Percentiles rank a stretch among this genome's conserved stretches.
phyloP scores from a whole-genome alignment of 1,284 basidiomycete species.

The Fistulinella cinereoalba region DNA sequence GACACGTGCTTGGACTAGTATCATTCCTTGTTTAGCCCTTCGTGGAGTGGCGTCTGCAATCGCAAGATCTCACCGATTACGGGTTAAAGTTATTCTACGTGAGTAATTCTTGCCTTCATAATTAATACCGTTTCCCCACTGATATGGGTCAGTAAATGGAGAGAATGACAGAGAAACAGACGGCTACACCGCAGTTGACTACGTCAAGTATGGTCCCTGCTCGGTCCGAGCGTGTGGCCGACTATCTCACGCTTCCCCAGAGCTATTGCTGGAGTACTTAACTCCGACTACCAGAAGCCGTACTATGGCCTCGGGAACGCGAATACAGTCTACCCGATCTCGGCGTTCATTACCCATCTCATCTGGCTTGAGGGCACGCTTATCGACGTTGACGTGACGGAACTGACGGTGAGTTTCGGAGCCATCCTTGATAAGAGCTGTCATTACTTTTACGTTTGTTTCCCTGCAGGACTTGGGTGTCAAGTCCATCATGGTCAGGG shows the following conservation, averaged over 20 bases:
- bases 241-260: slow-evolving; percentile 36
- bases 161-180: slow-evolving; percentile 90
- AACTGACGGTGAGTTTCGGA: slow-evolving; percentile 57
- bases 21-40: slow-evolving; percentile 88
- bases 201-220: slow-evolving; percentile 56
- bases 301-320: slow-evolving; percentile 55
- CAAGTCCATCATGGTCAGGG: slow-evolving; percentile 48
- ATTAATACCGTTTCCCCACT: slow-evolving; percentile 8
- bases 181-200: slow-evolving; percentile 82
- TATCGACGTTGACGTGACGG: slow-evolving; percentile 59
- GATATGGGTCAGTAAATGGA: slow-evolving; percentile 66
- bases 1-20: slow-evolving; percentile 43
- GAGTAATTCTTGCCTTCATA: slow-evolving; percentile 30
- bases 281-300: slow-evolving; percentile 52
- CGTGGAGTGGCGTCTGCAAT: slow-evolving; percentile 81
- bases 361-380: slow-evolving; percentile 67
- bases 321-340: slow-evolving; percentile 62
- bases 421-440: background rate
- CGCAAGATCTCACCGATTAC: slow-evolving; percentile 68
- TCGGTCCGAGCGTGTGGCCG: slow-evolving; percentile 4
- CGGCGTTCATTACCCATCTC: slow-evolving; percentile 81
- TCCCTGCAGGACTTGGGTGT: slow-evolving; percentile 54
- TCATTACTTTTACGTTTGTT: slow-evolving; percentile 5
- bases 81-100: slow-evolving; percentile 84
- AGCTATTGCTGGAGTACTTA: slow-evolving; percentile 70